Conservation (phyloP, 305 asterid species). For the Fraxinus dipetala region DNA sequence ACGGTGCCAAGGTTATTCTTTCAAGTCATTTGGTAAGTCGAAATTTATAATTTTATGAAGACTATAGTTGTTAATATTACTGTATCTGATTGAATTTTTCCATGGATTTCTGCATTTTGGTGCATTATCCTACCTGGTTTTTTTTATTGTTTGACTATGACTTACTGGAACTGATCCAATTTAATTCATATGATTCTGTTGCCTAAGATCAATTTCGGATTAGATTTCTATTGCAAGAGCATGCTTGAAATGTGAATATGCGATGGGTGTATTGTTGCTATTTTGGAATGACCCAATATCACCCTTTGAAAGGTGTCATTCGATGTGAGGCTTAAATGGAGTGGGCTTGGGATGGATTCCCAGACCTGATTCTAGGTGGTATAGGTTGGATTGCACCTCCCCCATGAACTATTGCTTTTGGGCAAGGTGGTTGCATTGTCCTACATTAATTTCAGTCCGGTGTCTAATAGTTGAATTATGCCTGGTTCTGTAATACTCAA, state of each 20-base stretch:
- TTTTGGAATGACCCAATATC: too few species aligned
- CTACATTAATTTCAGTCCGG: background rate
- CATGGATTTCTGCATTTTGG: background rate
- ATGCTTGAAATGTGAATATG: background rate
- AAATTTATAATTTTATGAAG: background rate
- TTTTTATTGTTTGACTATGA: background rate
- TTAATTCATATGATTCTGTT: background rate
- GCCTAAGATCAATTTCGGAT: background rate
- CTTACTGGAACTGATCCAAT: background rate
- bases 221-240: background rate
- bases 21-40: constrained; percentile 63
- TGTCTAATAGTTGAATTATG: background rate
- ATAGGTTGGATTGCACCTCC: too few species aligned
- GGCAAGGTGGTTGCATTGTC: too few species aligned
- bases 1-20: constrained; percentile 74
- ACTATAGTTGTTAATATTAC: background rate
- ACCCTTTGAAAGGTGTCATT: too few species aligned
- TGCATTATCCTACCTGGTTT: background rate
- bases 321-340: too few species aligned
- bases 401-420: too few species aligned
- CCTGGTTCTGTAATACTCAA: background rate
- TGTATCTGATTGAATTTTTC: background rate
- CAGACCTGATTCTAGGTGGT: too few species aligned
- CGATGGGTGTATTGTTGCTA: too few species aligned
- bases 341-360: too few species aligned